phyloP scores from a whole-genome alignment of 345 rosid species.

The Brassica carinata region DNA sequence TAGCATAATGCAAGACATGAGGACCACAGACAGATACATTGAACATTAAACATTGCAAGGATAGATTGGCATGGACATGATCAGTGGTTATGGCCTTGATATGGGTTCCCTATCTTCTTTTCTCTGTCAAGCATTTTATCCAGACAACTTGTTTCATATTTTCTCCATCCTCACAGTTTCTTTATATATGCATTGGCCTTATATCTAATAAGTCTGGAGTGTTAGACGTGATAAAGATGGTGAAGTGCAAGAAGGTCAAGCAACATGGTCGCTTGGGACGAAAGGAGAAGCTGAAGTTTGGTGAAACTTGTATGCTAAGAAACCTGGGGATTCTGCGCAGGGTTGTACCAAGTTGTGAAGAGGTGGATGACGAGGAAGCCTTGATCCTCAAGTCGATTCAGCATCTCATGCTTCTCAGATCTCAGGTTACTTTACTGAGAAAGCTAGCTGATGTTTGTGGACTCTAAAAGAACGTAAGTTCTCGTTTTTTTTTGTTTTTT shows the following conservation, averaged over 20 bases:
- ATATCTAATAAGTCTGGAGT: neutral
- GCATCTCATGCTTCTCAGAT: constrained; percentile 48
- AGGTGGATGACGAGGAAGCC: constrained; percentile 45
- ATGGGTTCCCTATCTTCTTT: constrained; percentile 37
- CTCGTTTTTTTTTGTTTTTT: constrained; percentile 8
- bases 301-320: constrained; percentile 33
- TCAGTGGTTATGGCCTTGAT: constrained; percentile 37
- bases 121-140: constrained; percentile 24
- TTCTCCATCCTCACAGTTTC: constrained; percentile 36
- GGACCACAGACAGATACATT: constrained; percentile 41
- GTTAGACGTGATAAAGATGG: constrained; percentile 19
- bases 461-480: constrained; percentile 35
- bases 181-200: neutral
- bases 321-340: constrained; percentile 45
- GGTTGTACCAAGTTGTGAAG: constrained; percentile 52
- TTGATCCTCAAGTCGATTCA: constrained; percentile 53
- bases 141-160: constrained; percentile 35
- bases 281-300: constrained; percentile 41
- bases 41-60: constrained; percentile 32
- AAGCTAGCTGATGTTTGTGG: constrained; percentile 43
- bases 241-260: constrained; percentile 26
- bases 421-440: constrained; percentile 48
- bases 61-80: constrained; percentile 32
- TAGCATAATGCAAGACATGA: constrained; percentile 13
- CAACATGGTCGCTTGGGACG: constrained; percentile 22